phyloP scores from a whole-genome alignment of 257 asterid species.

The Gardenia jasminoides region DNA sequence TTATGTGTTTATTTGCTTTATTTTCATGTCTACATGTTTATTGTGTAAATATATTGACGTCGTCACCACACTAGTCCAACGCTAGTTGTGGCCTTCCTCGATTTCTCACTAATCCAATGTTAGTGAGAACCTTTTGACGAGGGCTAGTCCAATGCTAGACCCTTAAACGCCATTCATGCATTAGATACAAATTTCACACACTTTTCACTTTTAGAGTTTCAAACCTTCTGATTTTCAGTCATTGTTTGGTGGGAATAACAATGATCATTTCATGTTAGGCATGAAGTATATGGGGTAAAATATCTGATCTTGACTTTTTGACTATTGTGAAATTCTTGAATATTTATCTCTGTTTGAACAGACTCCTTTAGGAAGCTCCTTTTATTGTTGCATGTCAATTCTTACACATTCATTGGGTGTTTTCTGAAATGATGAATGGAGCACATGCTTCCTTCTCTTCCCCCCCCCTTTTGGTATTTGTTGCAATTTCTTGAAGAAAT shows the following conservation, averaged over 20 bases:
- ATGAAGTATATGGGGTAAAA: slow-evolving; percentile 76
- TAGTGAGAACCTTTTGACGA: too few relatives aligned
- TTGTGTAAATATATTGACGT: too few relatives aligned
- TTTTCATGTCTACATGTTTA: too few relatives aligned
- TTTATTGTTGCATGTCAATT: neutral
- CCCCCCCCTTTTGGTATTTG: neutral
- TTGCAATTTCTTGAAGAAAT: neutral
- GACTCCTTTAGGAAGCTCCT: neutral
- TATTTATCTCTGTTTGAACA: neutral
- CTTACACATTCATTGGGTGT: neutral
- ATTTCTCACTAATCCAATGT: too few relatives aligned
- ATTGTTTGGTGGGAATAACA: slow-evolving; percentile 68
- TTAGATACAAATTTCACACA: too few relatives aligned
- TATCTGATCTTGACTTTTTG: slow-evolving; percentile 6
- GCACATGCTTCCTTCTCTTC: neutral
- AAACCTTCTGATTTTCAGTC: slow-evolving; percentile 83
- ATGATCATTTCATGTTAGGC: slow-evolving; percentile 90
- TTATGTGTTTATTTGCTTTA: too few relatives aligned
- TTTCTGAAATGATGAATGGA: neutral
- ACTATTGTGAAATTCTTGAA: neutral
- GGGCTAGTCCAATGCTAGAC: too few relatives aligned
- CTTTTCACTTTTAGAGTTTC: too few relatives aligned
- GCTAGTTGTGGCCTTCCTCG: too few relatives aligned
- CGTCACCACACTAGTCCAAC: too few relatives aligned
- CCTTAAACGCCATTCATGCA: too few relatives aligned